Evolutionary conservation across 495 filamentous ascomycete genomes (phyloP).

Genomic region (Penicillium cinerascens): DNA sequence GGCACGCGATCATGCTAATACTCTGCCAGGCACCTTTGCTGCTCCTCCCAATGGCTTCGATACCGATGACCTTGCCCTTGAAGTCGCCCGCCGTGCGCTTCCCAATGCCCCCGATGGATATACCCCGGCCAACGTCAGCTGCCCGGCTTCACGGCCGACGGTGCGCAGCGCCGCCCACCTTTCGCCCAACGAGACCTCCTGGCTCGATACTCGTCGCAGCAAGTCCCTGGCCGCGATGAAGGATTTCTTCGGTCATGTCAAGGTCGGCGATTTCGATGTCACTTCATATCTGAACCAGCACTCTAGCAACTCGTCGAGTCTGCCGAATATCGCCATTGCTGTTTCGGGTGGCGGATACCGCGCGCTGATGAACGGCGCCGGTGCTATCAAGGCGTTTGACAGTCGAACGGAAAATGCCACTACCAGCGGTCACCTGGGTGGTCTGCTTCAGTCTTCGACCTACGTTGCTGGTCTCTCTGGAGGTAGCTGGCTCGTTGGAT

Average conservation of each 20-base stretch:
- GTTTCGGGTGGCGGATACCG: conserved; percentile 74
- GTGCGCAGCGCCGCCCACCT: conserved; percentile 54
- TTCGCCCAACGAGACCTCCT: conserved; percentile 65
- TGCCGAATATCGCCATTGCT: conserved; percentile 60
- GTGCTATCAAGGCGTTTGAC: conserved; percentile 82
- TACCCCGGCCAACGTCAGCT: conserved; percentile 36
- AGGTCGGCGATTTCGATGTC: conserved; percentile 75
- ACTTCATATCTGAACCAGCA: conserved; percentile 60
- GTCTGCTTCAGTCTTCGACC: conserved; percentile 77
- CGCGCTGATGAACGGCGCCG: conserved; percentile 85
- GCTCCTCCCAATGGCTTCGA: conserved; percentile 9
- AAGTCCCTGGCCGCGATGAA: conserved; percentile 65
- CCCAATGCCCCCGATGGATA: conserved; percentile 50
- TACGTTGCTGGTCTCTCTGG: conserved; percentile 85
- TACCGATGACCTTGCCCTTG: conserved; percentile 8
- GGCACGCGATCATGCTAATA: background rate
- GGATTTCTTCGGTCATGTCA: conserved; percentile 67
- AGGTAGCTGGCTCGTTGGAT: conserved; percentile 84
- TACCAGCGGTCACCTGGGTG: conserved; percentile 68
- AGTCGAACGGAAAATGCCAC: conserved; percentile 66
- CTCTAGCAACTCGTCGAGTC: conserved; percentile 52
- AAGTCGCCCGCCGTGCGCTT: conserved; percentile 29
- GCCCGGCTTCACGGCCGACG: conserved; percentile 44
- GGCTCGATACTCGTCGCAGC: conserved; percentile 53
- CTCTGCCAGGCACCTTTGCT: conserved; percentile 17